phyloP scores from a whole-genome alignment of 2,329 filamentous ascomycete species.

The Neofusicoccum kwambonambiense region DNA sequence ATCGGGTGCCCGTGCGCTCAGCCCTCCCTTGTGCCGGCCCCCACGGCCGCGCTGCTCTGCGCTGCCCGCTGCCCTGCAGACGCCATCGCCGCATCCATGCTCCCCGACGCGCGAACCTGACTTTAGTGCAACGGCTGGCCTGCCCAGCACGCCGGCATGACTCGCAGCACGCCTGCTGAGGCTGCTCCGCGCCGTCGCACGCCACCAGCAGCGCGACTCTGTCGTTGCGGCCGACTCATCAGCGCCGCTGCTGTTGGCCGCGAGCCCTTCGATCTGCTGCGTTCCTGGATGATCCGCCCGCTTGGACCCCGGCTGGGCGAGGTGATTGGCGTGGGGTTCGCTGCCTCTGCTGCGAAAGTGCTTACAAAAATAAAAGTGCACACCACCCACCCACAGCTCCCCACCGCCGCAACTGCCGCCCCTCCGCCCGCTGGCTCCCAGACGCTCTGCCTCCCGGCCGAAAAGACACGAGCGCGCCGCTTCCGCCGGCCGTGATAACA shows the following conservation, averaged over 20 bases:
- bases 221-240: not conserved
- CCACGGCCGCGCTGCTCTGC: not conserved
- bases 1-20: not conserved
- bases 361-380: slow-evolving; percentile 13
- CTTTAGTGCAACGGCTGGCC: slow-evolving; percentile 9
- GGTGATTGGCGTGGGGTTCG: slow-evolving; percentile 11
- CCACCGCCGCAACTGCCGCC: not conserved
- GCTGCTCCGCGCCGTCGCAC: not conserved
- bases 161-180: not conserved
- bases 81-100: not conserved
- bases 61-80: slow-evolving; percentile 2
- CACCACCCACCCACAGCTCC: not conserved
- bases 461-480: not conserved
- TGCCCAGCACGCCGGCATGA: not conserved
- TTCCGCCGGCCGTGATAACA: slow-evolving; percentile 3
- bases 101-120: slow-evolving; percentile 8
- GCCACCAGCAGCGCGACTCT: not conserved
- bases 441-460: not conserved
- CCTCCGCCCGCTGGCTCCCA: not conserved
- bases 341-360: not conserved
- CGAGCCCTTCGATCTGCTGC: not conserved
- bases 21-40: not conserved
- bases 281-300: slow-evolving; percentile 14
- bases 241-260: not conserved
- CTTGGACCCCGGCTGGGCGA: slow-evolving; percentile 2